Evolutionary conservation across 2,329 filamentous ascomycete genomes (phyloP).

Genomic region (Whalleya microplaca): DNA sequence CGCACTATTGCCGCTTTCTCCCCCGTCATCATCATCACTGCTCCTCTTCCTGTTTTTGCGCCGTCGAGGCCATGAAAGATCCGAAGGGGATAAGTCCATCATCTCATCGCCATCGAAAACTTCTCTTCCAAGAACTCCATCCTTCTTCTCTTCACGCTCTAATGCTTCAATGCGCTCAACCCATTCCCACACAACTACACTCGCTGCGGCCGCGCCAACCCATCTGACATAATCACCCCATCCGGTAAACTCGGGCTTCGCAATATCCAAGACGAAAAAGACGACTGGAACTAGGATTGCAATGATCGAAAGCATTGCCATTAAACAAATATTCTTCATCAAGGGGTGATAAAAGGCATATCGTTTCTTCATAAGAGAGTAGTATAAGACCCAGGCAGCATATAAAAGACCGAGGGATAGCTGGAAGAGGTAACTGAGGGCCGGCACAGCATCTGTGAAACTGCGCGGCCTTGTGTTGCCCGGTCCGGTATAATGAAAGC

Average conservation of each 20-base stretch:
- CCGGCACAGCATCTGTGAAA: conserved; percentile 89
- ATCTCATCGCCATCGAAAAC: conserved; percentile 95
- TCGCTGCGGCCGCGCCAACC: conserved; percentile 93
- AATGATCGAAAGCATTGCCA: conserved; percentile 76
- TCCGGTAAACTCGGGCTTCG: conserved; percentile 79
- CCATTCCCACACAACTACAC: conserved; percentile 98
- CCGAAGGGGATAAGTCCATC: conserved; percentile 65
- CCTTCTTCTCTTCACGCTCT: conserved; percentile 91
- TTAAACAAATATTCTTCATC: conserved; percentile 86
- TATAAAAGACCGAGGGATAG: conserved; percentile 85
- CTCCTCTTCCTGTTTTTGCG: conserved; percentile 32
- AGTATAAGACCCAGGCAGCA: conserved; percentile 92
- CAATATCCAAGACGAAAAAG: conserved; percentile 91
- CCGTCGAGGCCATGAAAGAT: conserved; percentile 51
- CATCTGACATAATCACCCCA: conserved; percentile 96
- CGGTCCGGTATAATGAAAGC: conserved; percentile 64
- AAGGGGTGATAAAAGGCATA: conserved; percentile 89
- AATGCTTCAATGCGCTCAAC: conserved; percentile 92
- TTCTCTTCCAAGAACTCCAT: conserved; percentile 87
- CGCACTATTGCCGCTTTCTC: conserved; percentile 37
- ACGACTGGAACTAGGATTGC: conserved; percentile 88
- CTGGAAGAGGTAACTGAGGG: conserved; percentile 88
- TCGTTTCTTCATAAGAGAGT: conserved; percentile 85
- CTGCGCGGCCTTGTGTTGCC: conserved; percentile 67
- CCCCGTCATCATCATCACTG: conserved; percentile 35